Evolutionary conservation across 257 asterid species (phyloP).

Genomic region (Mitragyna speciosa): DNA sequence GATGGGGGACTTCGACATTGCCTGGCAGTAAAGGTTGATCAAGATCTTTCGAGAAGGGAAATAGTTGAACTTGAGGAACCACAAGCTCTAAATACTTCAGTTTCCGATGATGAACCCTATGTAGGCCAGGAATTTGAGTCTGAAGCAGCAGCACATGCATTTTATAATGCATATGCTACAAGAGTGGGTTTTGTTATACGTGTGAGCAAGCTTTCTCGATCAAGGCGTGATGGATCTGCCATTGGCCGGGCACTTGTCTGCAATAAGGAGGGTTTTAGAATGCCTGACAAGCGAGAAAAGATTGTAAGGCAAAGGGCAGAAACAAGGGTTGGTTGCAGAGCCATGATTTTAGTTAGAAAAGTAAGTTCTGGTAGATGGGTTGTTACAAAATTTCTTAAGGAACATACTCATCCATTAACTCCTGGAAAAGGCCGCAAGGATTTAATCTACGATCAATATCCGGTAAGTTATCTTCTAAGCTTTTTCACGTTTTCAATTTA

Average conservation of each 20-base stretch:
- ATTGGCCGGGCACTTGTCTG: slow-evolving; percentile 98
- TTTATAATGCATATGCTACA: slow-evolving; percentile 83
- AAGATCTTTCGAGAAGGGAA: slow-evolving; percentile 63
- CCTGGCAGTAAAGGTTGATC: slow-evolving; percentile 60
- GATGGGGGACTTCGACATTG: slow-evolving; percentile 59
- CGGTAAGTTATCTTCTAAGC: slow-evolving; percentile 36
- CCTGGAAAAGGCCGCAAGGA: slow-evolving; percentile 94
- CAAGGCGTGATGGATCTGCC: slow-evolving; percentile 97
- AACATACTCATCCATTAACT: slow-evolving; percentile 81
- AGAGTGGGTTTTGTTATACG: slow-evolving; percentile 86
- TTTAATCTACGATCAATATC: slow-evolving; percentile 81
- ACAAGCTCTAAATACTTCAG: slow-evolving; percentile 50
- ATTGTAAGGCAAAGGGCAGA: slow-evolving; percentile 88
- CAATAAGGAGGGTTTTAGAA: slow-evolving; percentile 95
- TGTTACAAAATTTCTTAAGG: slow-evolving; percentile 83
- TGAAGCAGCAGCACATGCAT: slow-evolving; percentile 93
- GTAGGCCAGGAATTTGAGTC: slow-evolving; percentile 92
- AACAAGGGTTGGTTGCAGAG: slow-evolving; percentile 98
- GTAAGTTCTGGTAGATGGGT: slow-evolving; percentile 81
- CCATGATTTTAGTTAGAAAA: slow-evolving; percentile 92
- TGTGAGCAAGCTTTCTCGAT: slow-evolving; percentile 97
- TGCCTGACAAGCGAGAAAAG: slow-evolving; percentile 91
- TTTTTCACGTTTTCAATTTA: not conserved
- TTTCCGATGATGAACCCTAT: slow-evolving; percentile 61
- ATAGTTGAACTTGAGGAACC: slow-evolving; percentile 53